Evolutionary conservation across 129 eudicot genomes (phyloP).

Genomic region (Artemisia tridentata): DNA sequence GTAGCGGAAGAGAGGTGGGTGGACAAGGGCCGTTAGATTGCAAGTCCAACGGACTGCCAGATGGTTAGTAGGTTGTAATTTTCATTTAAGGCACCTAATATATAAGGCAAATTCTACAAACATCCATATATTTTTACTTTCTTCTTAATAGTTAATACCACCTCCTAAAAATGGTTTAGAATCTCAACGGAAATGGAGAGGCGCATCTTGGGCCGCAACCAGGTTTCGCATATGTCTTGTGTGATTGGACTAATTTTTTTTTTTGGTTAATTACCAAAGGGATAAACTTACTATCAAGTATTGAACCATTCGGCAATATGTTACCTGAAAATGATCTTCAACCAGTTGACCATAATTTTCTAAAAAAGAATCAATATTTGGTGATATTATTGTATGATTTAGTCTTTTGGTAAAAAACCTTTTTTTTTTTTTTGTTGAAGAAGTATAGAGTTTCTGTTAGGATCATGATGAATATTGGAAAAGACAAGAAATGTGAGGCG

Average conservation of each 20-base stretch:
- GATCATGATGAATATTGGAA: no score
- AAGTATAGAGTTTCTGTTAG: background rate
- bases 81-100: background rate
- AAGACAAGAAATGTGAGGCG: no score
- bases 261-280: conserved; percentile 4
- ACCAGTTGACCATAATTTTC: background rate
- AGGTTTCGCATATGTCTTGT: conserved; percentile 48
- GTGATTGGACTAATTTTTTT: background rate
- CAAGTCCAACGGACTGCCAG: background rate
- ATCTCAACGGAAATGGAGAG: conserved; percentile 49
- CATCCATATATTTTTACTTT: background rate
- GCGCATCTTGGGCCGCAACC: conserved; percentile 86
- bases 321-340: background rate
- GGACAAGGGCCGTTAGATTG: background rate
- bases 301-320: background rate
- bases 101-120: background rate
- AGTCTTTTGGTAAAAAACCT: background rate
- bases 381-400: background rate
- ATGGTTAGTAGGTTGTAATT: background rate
- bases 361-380: background rate
- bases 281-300: background rate
- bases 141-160: background rate
- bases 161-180: background rate
- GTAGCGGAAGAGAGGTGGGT: background rate
- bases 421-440: background rate